Evolutionary conservation across 345 rosid genomes (phyloP).

Genomic region (Cardamine resedifolia): DNA sequence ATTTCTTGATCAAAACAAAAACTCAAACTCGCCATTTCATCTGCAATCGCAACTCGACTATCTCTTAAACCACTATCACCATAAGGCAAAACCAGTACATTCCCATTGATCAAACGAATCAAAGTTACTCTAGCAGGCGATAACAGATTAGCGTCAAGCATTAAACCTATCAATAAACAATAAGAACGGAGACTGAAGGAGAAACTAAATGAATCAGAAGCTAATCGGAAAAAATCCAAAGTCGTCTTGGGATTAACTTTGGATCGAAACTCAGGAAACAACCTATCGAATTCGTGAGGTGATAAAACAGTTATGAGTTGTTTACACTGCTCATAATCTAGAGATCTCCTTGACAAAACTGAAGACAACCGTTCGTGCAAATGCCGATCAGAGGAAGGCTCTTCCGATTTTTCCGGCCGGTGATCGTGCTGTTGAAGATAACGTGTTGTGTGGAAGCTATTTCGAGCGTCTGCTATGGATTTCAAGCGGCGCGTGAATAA

Average conservation of each 20-base stretch:
- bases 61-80: background rate
- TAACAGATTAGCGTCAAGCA: conserved; percentile 42
- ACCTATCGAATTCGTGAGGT: conserved; percentile 57
- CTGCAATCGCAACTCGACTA: conserved; percentile 48
- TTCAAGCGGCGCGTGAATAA: conserved; percentile 44
- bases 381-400: conserved; percentile 35
- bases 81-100: conserved; percentile 39
- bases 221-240: conserved; percentile 63
- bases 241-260: conserved; percentile 59
- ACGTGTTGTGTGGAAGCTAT: conserved; percentile 20
- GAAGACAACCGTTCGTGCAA: conserved; percentile 45
- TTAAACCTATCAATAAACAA: conserved; percentile 59
- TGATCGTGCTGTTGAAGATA: conserved; percentile 27
- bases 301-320: conserved; percentile 45
- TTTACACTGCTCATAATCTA: conserved; percentile 53
- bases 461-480: conserved; percentile 28
- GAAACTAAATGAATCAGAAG: conserved; percentile 51
- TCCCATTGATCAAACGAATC: conserved; percentile 68
- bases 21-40: conserved; percentile 48
- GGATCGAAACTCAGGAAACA: conserved; percentile 45
- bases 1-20: conserved; percentile 29
- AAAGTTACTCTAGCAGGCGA: conserved; percentile 61
- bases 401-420: conserved; percentile 24
- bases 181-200: conserved; percentile 69
- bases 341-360: conserved; percentile 51